Percentiles rank a stretch among this genome's conserved stretches.
These are phyloP conservation scores for Exobasidium cylindrosporum DNA, from an alignment of 1,284 basidiomycete genomes.

Conservation along the genomic window DNA sequence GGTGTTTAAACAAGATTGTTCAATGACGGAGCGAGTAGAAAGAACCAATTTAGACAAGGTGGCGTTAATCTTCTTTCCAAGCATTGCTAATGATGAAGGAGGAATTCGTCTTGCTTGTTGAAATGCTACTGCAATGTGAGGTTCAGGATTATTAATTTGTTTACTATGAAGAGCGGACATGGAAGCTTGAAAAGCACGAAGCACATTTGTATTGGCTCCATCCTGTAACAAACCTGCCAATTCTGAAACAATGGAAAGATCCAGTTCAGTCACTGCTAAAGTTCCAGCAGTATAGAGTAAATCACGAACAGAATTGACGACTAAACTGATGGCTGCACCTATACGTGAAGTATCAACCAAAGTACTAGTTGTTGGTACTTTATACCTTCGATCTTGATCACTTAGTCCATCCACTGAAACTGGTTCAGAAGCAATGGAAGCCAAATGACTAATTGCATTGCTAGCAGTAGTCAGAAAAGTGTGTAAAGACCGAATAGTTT, in stretches of 20 bases:
- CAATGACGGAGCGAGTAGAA: conserved; percentile 56
- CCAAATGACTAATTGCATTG: conserved; percentile 30
- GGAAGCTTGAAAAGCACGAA: conserved; percentile 13
- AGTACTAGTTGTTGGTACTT: background rate
- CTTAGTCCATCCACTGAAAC: conserved; percentile 30
- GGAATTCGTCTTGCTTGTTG: conserved; percentile 7
- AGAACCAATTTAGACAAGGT: conserved; percentile 59
- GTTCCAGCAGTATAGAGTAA: conserved; percentile 37
- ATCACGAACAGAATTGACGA: conserved; percentile 29
- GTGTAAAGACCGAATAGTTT: conserved; percentile 18
- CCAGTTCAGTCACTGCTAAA: conserved; percentile 24
- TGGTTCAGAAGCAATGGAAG: conserved; percentile 31
- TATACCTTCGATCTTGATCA: conserved; percentile 19
- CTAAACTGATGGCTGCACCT: conserved; percentile 22
- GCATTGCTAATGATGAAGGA: conserved; percentile 46
- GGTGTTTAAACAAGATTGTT: conserved; percentile 21
- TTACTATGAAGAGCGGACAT: background rate
- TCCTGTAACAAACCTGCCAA: conserved; percentile 15
- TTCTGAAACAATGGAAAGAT: conserved; percentile 30
- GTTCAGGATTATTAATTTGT: background rate
- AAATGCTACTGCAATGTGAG: conserved; percentile 6
- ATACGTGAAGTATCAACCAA: conserved; percentile 26
- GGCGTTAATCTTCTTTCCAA: conserved; percentile 58
- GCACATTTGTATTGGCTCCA: conserved; percentile 15
- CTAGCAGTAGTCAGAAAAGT: conserved; percentile 27